Evolutionary conservation across 805 yeast species (phyloP).

Genomic region (Komagataella phaffii): DNA sequence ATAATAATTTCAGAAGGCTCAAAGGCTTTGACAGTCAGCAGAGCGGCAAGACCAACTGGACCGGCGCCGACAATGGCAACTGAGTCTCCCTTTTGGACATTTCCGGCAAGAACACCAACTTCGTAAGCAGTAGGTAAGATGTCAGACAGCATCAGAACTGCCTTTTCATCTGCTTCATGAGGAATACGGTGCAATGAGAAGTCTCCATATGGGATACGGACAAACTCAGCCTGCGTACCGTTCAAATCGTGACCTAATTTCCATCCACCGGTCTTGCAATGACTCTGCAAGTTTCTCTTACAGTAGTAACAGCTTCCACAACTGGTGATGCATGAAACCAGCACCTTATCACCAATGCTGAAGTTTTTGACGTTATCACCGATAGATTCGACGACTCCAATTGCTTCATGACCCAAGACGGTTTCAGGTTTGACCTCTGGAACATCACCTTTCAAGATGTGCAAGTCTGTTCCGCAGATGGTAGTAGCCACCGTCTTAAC

Average conservation of each 20-base stretch:
- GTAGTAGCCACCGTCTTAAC: constrained; percentile 45
- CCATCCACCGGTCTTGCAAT: constrained; percentile 46
- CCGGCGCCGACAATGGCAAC: constrained; percentile 60
- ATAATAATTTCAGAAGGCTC: constrained; percentile 45
- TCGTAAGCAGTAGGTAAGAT: constrained; percentile 59
- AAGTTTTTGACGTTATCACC: constrained; percentile 36
- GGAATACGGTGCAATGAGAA: constrained; percentile 22
- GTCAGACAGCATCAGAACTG: constrained; percentile 47
- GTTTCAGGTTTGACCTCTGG: constrained; percentile 33
- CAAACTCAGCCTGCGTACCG: constrained; percentile 56
- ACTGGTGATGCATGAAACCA: constrained; percentile 54
- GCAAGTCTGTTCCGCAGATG: constrained; percentile 54
- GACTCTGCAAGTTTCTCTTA: constrained; percentile 41
- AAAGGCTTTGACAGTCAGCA: constrained; percentile 36
- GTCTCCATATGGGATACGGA: constrained; percentile 38
- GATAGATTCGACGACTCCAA: constrained; percentile 35
- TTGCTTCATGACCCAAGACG: constrained; percentile 52
- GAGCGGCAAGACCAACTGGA: constrained; percentile 54
- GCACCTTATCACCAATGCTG: constrained; percentile 42
- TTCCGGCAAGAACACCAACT: constrained; percentile 47
- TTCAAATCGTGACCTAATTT: constrained; percentile 42
- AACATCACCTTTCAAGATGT: constrained; percentile 47
- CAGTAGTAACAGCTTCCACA: constrained; percentile 49
- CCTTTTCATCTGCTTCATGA: constrained; percentile 21
- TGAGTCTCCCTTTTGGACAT: constrained; percentile 36